Evolutionary conservation across 768 basidiomycete genomes (phyloP).

Genomic region (Psilocybe subaeruginosa): DNA sequence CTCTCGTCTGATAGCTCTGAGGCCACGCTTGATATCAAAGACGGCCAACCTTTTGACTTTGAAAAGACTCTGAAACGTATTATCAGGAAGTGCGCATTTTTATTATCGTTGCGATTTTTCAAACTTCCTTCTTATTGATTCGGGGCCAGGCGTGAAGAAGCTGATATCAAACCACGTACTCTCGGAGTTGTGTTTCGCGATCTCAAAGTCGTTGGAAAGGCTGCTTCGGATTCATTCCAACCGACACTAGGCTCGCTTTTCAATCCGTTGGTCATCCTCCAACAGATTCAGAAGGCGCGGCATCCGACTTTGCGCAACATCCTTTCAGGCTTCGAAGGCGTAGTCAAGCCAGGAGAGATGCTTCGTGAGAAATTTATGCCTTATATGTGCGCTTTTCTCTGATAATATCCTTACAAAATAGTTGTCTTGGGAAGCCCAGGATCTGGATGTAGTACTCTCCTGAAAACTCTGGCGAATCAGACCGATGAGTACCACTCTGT

Average conservation of each 20-base stretch:
- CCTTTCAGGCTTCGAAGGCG: conserved; percentile 65
- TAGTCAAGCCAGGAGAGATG: conserved; percentile 75
- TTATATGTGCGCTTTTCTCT: conserved; percentile 18
- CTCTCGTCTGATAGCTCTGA: conserved; percentile 26
- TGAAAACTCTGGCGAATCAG: conserved; percentile 81
- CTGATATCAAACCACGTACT: conserved; percentile 50
- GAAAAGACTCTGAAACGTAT: conserved; percentile 33
- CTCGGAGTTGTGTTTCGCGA: conserved; percentile 65
- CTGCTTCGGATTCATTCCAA: conserved; percentile 54
- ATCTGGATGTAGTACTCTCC: conserved; percentile 82
- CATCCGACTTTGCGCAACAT: conserved; percentile 71
- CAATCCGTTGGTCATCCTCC: conserved; percentile 49
- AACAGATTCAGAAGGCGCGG: conserved; percentile 47
- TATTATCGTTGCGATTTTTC: not conserved
- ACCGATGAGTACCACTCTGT: conserved; percentile 69
- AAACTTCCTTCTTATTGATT: conserved; percentile 13
- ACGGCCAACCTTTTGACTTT: conserved; percentile 39
- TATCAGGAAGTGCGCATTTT: conserved; percentile 32
- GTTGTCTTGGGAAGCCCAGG: conserved; percentile 87
- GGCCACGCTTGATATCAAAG: conserved; percentile 31
- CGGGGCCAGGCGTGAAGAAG: conserved; percentile 43
- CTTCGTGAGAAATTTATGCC: conserved; percentile 52
- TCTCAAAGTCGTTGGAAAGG: conserved; percentile 63
- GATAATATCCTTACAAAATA: conserved; percentile 24
- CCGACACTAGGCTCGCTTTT: conserved; percentile 64